Evolutionary conservation across 1,284 basidiomycete genomes (phyloP).

Genomic region (Ganoderma lingzhi): DNA sequence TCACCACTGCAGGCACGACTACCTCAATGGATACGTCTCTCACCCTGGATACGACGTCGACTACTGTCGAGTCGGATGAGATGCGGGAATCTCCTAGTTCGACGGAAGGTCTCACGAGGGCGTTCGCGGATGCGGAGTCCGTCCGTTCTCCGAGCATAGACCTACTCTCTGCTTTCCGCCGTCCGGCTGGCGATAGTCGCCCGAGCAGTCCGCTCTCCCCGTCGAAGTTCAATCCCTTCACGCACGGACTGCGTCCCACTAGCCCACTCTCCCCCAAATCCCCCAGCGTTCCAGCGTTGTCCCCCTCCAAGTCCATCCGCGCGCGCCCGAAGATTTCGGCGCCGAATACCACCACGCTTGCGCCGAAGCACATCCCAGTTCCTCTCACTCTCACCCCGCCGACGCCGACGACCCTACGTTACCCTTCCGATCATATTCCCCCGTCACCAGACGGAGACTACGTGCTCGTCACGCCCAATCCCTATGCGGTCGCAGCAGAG

Average conservation of each 20-base stretch:
- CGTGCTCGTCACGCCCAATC: conserved; percentile 35
- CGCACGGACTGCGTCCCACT: conserved; percentile 10
- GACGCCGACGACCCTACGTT: conserved; percentile 30
- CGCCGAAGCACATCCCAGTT: conserved; percentile 37
- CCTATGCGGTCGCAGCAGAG: conserved; percentile 13
- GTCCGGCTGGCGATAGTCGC: conserved; percentile 11
- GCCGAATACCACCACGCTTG: conserved; percentile 39
- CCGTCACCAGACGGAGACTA: conserved; percentile 35
- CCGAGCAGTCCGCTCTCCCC: conserved; percentile 20
- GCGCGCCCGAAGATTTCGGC: conserved; percentile 40
- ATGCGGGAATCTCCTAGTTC: conserved; percentile 16
- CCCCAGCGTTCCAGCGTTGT: conserved; percentile 24
- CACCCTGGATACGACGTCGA: conserved; percentile 17
- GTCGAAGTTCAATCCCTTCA: conserved; percentile 20
- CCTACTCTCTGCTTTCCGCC: conserved; percentile 39
- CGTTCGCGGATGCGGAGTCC: conserved; percentile 42
- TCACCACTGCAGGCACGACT: conserved; percentile 18
- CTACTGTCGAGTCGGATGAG: conserved; percentile 30
- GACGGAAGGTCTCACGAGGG: conserved; percentile 34
- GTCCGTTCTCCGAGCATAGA: conserved; percentile 42
- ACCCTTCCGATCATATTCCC: conserved; percentile 13
- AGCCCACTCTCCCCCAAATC: conserved; percentile 26
- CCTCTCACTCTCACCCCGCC: conserved; percentile 40
- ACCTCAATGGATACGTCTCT: conserved; percentile 23
- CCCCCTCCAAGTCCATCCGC: conserved; percentile 33